These are phyloP conservation scores for Coprinopsis strossmayeri DNA, from an alignment of 768 basidiomycete genomes.

Conservation along the genomic window DNA sequence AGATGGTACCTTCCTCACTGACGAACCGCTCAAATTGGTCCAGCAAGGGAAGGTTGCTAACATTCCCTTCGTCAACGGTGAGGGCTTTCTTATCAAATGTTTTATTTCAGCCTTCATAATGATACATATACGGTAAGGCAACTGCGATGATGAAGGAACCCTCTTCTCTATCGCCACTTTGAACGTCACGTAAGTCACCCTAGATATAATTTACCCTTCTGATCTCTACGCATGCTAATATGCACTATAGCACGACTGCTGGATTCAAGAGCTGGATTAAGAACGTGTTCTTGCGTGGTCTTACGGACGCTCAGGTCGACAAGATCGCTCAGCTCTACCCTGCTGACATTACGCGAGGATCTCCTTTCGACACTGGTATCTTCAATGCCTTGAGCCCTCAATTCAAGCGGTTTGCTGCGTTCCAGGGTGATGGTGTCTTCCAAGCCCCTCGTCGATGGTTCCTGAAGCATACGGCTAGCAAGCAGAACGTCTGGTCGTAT, in stretches of 20 bases:
- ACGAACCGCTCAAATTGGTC: constrained; percentile 35
- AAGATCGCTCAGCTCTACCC: constrained; percentile 27
- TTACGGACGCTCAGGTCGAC: constrained; percentile 16
- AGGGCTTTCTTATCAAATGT: background rate
- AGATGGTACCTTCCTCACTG: constrained; percentile 43
- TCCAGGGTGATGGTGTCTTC: constrained; percentile 45
- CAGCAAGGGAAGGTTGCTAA: constrained; percentile 36
- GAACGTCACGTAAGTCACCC: constrained; percentile 32
- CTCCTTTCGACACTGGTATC: constrained; percentile 42
- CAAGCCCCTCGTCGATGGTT: constrained; percentile 48
- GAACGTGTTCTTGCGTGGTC: constrained; percentile 11
- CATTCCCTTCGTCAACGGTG: constrained; percentile 39
- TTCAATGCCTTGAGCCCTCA: constrained; percentile 35
- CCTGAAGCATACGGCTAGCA: constrained; percentile 29
- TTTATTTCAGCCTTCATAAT: background rate
- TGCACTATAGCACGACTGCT: constrained; percentile 13
- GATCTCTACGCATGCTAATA: background rate
- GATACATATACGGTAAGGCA: constrained; percentile 22
- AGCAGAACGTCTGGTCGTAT: constrained; percentile 40
- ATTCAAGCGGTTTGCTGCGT: constrained; percentile 44
- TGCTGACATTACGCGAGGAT: constrained; percentile 31
- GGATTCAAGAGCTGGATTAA: constrained; percentile 17
- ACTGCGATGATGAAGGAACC: constrained; percentile 55
- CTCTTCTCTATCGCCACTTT: constrained; percentile 36
- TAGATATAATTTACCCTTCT: background rate